These are phyloP conservation scores for Cyclocybe cylindracea DNA, from an alignment of 768 basidiomycete species.

Conservation along the genomic window DNA sequence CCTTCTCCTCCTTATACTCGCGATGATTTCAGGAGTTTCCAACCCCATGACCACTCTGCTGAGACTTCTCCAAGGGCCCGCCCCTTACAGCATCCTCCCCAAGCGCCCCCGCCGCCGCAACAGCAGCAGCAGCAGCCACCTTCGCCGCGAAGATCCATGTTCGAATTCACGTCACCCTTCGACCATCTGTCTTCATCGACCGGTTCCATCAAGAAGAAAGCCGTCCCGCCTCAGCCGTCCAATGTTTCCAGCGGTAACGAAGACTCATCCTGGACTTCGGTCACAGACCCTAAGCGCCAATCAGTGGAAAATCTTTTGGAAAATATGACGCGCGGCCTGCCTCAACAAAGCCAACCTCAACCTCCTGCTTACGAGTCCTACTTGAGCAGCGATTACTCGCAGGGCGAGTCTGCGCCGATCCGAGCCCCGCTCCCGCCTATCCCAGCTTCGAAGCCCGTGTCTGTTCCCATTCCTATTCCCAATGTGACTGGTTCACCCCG, in stretches of 20 bases:
- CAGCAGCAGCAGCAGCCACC: conserved; percentile 52
- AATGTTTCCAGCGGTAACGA: conserved; percentile 50
- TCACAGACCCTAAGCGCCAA: conserved; percentile 70
- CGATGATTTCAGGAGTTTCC: conserved; percentile 49
- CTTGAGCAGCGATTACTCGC: conserved; percentile 44
- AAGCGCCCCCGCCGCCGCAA: conserved; percentile 21
- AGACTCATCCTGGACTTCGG: conserved; percentile 58
- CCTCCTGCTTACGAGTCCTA: conserved; percentile 49
- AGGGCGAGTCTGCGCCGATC: conserved; percentile 40
- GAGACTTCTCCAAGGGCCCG: conserved; percentile 42
- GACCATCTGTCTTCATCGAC: conserved; percentile 68
- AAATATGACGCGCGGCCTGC: conserved; percentile 59
- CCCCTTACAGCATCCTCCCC: conserved; percentile 24
- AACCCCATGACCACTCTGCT: conserved; percentile 40
- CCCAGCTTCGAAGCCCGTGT: conserved; percentile 37
- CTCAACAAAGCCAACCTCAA: conserved; percentile 34
- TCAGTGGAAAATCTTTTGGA: conserved; percentile 84
- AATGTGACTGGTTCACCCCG: conserved; percentile 44
- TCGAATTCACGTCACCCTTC: conserved; percentile 84
- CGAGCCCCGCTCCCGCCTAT: conserved; percentile 63
- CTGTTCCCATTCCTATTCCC: conserved; percentile 38
- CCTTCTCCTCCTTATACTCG: conserved; percentile 53
- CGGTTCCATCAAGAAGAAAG: conserved; percentile 64
- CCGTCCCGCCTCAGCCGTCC: conserved; percentile 50
- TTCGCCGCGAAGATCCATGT: conserved; percentile 78